Conservation (phyloP, 345 rosid genomes). For the thale cress (Arabidopsis thaliana) region TAIR10.1 NC_003075.7:2133001-2133500, state of each 20-base stretch:
- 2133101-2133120: constrained; percentile 16
- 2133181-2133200: constrained; percentile 52
- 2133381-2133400: constrained; percentile 62
- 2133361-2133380: constrained; percentile 56
- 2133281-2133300: constrained; percentile 73
- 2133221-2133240: constrained; percentile 55
- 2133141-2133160: constrained; percentile 34
- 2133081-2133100: constrained; percentile 24
- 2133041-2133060: constrained; percentile 1
- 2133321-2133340: constrained; percentile 68
- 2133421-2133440: constrained; percentile 55
- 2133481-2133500: constrained; percentile 10
- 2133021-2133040: constrained; percentile 27
- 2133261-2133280: constrained; percentile 79
- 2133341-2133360: constrained; percentile 56
- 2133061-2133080: constrained; percentile 17
- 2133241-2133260: constrained; percentile 67
- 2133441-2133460: constrained; percentile 57
- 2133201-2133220: constrained; percentile 52
- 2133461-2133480: constrained; percentile 47
- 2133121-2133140: constrained; percentile 1
- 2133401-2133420: constrained; percentile 52
- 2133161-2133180: constrained; percentile 51
- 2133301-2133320: constrained; percentile 68
- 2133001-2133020: constrained; percentile 63